Conservation (phyloP, 2,329 filamentous ascomycete species). For the Sordariomycetes sp. region DNA sequence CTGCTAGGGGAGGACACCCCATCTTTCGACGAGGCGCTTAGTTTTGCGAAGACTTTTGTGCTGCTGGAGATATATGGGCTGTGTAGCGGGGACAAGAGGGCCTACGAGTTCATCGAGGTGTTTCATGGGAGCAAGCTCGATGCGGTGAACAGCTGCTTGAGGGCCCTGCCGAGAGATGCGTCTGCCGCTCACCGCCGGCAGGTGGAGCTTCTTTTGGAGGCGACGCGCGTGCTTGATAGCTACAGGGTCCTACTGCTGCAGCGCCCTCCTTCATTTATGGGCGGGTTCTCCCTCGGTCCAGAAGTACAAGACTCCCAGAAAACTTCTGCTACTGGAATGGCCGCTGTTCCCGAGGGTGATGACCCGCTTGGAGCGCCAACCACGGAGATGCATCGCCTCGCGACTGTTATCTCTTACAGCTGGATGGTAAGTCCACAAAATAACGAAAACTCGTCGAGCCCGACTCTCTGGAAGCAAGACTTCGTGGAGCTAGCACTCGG, state of each 20-base stretch:
- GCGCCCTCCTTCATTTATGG: not conserved
- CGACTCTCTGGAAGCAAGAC: not conserved
- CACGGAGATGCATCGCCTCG: not conserved
- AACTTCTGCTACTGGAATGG: not conserved
- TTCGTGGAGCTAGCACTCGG: not conserved
- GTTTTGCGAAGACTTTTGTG: not conserved
- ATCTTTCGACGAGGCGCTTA: not conserved
- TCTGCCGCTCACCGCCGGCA: not conserved
- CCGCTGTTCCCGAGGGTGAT: not conserved
- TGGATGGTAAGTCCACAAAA: not conserved
- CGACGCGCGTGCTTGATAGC: not conserved
- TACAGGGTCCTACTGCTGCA: not conserved
- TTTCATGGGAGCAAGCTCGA: not conserved
- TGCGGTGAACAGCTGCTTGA: not conserved
- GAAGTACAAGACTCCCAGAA: not conserved
- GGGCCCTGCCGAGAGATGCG: not conserved
- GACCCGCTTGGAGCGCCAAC: not conserved
- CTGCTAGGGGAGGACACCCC: not conserved
- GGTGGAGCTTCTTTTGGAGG: not conserved
- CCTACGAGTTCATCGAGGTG: not conserved
- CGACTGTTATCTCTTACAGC: not conserved
- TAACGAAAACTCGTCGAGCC: not conserved
- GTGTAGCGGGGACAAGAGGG: not conserved
- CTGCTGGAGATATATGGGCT: not conserved
- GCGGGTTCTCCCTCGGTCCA: not conserved